Base-by-base conservation (phyloP, 441 rosid genomes). In the Bocquillonia castaneifolia region DNA sequence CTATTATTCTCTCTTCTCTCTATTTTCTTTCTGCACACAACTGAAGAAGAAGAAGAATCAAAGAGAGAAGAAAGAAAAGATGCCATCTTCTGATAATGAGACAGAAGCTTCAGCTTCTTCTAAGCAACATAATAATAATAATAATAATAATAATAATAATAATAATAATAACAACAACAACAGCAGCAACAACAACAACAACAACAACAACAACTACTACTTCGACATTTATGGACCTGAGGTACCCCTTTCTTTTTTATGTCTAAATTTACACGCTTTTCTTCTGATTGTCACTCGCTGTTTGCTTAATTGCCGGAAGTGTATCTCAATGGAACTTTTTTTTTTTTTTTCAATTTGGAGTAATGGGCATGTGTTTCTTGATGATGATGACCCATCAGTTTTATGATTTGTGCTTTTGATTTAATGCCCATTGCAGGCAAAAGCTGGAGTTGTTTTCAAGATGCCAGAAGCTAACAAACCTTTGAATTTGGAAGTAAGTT, bases 151-250 rank as follows among this genome's bases (percentile, higher is more conserved):
- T n/a, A n/a, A n/a, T n/a, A n/a, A n/a, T n/a, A n/a, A n/a, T n/a
- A n/a, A n/a, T n/a, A n/a, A n/a, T n/a, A n/a, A n/a, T n/a, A n/a
- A n/a, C n/a, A n/a, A n/a, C n/a, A n/a, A n/a, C n/a, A n/a, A n/a
- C n/a, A n/a, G n/a, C n/a, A n/a, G n/a, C n/a, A n/a, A n/a, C n/a
- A n/a, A n/a, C 12, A 14, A 42, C 15, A 42, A 42, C 15, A 5
- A 57, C 53, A 54, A 57, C 48, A 54, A 37, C 26, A 40, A 29
- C 63, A 72, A 18, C 64, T 36, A 66, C 25, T 86, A 72, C 76
- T 85, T 72, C 76, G 91, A 88, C 78, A 68, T 88, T 73, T 91
- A 86, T 67, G 97, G 97, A 74, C 91, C 97, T 4, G 62, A 84
- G 57, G 94, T 85, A 76, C 60, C n/a, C 10, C 18, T 37, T 32